Percentiles rank a stretch among this genome's conserved stretches.
phyloP scores from a whole-genome alignment of 106 monocot genomes.

The Allium cepa region DNA sequence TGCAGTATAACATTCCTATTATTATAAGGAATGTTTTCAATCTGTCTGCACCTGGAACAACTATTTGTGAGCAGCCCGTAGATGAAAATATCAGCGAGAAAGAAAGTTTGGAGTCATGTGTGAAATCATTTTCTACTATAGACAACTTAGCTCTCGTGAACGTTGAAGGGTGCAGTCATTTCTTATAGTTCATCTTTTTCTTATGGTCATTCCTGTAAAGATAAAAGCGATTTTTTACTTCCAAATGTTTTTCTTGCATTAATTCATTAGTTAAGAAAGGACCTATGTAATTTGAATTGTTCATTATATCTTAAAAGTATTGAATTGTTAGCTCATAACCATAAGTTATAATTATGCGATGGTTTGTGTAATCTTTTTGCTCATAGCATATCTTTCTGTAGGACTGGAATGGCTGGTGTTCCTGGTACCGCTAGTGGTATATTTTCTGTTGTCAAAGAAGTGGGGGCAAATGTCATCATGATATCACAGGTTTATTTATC shows the following conservation, averaged over 20 bases:
- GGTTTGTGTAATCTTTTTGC: too few species aligned
- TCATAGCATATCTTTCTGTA: slow-evolving; percentile 7
- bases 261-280: too few species aligned
- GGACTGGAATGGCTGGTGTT: slow-evolving; percentile 99
- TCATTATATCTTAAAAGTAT: too few species aligned
- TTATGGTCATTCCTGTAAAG: background rate
- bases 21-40: slow-evolving; percentile 85
- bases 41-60: slow-evolving; percentile 82
- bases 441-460: slow-evolving; percentile 86
- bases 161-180: slow-evolving; percentile 78
- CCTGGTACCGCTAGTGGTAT: slow-evolving; percentile 99
- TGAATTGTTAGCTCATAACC: too few species aligned
- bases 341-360: too few species aligned
- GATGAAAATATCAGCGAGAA: slow-evolving; percentile 38
- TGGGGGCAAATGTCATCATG: slow-evolving; percentile 99
- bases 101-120: slow-evolving; percentile 41
- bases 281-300: too few species aligned
- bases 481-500: slow-evolving; percentile 80
- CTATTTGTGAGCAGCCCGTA: slow-evolving; percentile 57
- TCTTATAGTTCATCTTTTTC: slow-evolving; percentile 3
- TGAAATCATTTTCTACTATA: slow-evolving; percentile 96
- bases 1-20: slow-evolving; percentile 87
- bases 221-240: background rate
- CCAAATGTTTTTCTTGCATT: too few species aligned
- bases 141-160: slow-evolving; percentile 93